Percentiles rank a stretch among this genome's conserved stretches.
Evolutionary conservation across 1,284 basidiomycete species (phyloP).

Genomic region (Xerocomus alliaceus): DNA sequence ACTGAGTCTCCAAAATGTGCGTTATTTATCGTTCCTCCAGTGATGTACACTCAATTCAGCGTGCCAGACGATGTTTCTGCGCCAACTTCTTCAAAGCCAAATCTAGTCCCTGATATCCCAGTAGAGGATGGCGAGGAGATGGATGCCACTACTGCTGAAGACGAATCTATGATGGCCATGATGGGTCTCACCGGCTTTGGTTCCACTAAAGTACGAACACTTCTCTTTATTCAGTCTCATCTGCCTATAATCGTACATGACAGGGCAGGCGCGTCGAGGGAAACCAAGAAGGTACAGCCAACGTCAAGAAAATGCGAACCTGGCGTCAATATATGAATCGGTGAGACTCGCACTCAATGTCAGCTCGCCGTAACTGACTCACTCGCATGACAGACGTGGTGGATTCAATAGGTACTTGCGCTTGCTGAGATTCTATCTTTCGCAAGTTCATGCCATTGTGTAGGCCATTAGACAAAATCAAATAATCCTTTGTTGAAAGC

Average conservation of each 20-base stretch:
- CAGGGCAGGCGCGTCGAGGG: slow-evolving; percentile 82
- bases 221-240: background rate
- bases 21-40: slow-evolving; percentile 11
- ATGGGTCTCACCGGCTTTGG: slow-evolving; percentile 93
- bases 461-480: slow-evolving; percentile 77
- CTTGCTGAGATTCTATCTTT: slow-evolving; percentile 7
- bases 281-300: slow-evolving; percentile 78
- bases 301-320: slow-evolving; percentile 88
- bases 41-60: slow-evolving; percentile 6
- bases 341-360: slow-evolving; percentile 45
- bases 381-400: slow-evolving; percentile 64
- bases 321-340: slow-evolving; percentile 98
- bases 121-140: slow-evolving; percentile 70
- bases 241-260: slow-evolving; percentile 2
- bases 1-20: slow-evolving; percentile 32
- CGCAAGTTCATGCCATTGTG: slow-evolving; percentile 19
- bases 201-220: slow-evolving; percentile 77
- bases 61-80: slow-evolving; percentile 16
- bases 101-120: slow-evolving; percentile 49
- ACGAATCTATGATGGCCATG: slow-evolving; percentile 85
- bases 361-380: slow-evolving; percentile 14
- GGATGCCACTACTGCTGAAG: slow-evolving; percentile 73
- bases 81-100: slow-evolving; percentile 38
- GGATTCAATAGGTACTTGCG: slow-evolving; percentile 85
- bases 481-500: slow-evolving; percentile 43